Evolutionary conservation across 164 flowering plant genomes (phyloP).

Genomic region (Magnolia kwangsiensis): DNA sequence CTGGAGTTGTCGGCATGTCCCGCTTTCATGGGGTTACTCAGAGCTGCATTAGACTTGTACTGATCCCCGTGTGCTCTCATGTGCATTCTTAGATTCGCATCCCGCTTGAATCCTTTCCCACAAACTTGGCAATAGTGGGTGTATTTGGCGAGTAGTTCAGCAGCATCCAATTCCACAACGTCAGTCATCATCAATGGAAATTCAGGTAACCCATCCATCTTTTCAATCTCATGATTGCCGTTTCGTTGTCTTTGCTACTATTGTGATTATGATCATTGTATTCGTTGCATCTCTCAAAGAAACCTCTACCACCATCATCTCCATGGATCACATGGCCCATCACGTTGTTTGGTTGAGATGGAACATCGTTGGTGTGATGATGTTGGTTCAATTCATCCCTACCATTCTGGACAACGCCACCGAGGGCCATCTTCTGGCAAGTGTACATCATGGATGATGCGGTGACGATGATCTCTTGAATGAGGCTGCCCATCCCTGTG

Average conservation of each 20-base stretch:
- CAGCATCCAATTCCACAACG: constrained; percentile 45
- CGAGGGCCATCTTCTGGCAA: constrained; percentile 49
- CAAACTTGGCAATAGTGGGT: constrained; percentile 67
- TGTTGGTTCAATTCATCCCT: neutral
- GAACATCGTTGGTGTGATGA: neutral
- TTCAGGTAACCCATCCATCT: constrained; percentile 1
- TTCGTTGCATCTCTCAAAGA: constrained; percentile 21
- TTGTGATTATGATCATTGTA: neutral
- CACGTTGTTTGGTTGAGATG: constrained; percentile 2
- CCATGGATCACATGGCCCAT: neutral
- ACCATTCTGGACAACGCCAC: neutral
- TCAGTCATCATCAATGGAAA: constrained; percentile 15
- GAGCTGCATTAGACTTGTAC: constrained; percentile 52
- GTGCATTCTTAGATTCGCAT: constrained; percentile 83
- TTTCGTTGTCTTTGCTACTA: neutral
- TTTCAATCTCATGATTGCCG: neutral
- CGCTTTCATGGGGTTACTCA: constrained; percentile 39
- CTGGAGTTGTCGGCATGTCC: neutral
- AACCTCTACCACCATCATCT: constrained; percentile 9
- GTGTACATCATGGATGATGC: constrained; percentile 69
- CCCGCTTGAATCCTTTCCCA: constrained; percentile 82
- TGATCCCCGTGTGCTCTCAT: constrained; percentile 87
- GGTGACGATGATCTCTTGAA: constrained; percentile 56
- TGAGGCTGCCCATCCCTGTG: constrained; percentile 34
- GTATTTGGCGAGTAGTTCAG: constrained; percentile 54